Evolutionary conservation across 495 filamentous ascomycete genomes (phyloP), one percentile per base, ranked within the genome.

Genomic region (Stereocaulon alpinum): DNA sequence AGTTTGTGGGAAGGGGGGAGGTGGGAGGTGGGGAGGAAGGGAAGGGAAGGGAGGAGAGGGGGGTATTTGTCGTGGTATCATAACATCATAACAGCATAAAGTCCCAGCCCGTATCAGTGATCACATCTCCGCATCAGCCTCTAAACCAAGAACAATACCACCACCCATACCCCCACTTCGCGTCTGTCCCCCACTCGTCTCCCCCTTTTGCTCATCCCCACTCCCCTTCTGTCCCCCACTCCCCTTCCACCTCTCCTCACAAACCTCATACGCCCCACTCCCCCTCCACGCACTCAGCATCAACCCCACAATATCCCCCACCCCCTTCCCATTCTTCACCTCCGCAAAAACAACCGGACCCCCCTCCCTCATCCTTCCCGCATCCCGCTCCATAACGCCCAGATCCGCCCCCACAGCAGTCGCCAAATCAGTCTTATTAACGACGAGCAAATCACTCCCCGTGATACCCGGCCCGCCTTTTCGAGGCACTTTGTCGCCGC

Each of bases 391-490:
- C 93, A 98, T 98, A 18, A 98, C 91, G 14, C 68, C 76, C 67
- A 97, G 65, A 74, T 98, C 93, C 14, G 93, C 93, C 17, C 93
- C 93, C 29, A 98, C 86, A 32, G 86, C 81, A 74, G 91, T 86
- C 1, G 93, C 93, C 64, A 98, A 72, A 73, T 98, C 93, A 43
- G 88, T 91, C 83, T 98, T 98, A 69, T 98, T 98, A 10, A 98
- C 86, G 4, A 98, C 80, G 59, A 98, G 69, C 71, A 97, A 68
- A 70, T 98, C 93, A 50, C 84, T 88, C 71, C 95, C 91, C 42
- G 93, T 98, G 66, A 98, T 98, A 0, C 93, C 94, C 10, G 93
- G 93, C 6, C 93, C 93, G 24, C 94, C 93, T 76, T 98, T 98
- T 9, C 94, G 74, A 0, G 93, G 93, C 49, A 98, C 85, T 76